Percentiles rank a stretch among this genome's conserved stretches.
Conservation (phyloP, 805 yeast genomes). For the Cyberlindnera americana region DNA sequence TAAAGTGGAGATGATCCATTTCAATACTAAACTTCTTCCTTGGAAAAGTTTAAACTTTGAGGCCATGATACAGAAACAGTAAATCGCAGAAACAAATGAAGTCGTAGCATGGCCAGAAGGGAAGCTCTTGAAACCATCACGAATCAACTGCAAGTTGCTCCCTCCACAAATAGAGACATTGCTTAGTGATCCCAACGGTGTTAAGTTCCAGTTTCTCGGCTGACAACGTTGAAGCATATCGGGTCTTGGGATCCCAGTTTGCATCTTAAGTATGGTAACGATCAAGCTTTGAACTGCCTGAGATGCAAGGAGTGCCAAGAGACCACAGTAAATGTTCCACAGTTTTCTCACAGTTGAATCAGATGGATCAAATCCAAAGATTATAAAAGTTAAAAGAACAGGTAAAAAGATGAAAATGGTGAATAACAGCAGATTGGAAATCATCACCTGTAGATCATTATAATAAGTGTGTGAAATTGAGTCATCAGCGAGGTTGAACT, state of each 20-base stretch:
- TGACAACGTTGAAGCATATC: conserved; percentile 49
- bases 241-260: conserved; percentile 48
- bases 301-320: conserved; percentile 36
- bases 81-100: conserved; percentile 44
- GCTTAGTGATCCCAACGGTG: conserved; percentile 35
- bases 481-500: conserved; percentile 36
- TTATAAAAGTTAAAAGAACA: conserved; percentile 25
- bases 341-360: conserved; percentile 24
- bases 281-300: conserved; percentile 36
- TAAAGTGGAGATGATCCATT: conserved; percentile 30
- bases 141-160: conserved; percentile 30
- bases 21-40: conserved; percentile 33
- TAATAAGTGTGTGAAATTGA: conserved; percentile 33
- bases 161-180: conserved; percentile 47
- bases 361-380: conserved; percentile 20
- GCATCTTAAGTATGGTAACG: conserved; percentile 44
- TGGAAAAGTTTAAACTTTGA: conserved; percentile 36
- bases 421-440: conserved; percentile 33
- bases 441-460: conserved; percentile 30
- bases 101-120: conserved; percentile 58
- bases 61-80: conserved; percentile 33
- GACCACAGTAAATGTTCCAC: conserved; percentile 41
- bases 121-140: conserved; percentile 54
- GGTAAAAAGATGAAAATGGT: conserved; percentile 33
- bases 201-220: conserved; percentile 35